A percentile compares a stretch with the other conserved stretches of the same genome.
Evolutionary conservation across 306 rosid species (phyloP).

Genomic region (Quercus aquifolioides): DNA sequence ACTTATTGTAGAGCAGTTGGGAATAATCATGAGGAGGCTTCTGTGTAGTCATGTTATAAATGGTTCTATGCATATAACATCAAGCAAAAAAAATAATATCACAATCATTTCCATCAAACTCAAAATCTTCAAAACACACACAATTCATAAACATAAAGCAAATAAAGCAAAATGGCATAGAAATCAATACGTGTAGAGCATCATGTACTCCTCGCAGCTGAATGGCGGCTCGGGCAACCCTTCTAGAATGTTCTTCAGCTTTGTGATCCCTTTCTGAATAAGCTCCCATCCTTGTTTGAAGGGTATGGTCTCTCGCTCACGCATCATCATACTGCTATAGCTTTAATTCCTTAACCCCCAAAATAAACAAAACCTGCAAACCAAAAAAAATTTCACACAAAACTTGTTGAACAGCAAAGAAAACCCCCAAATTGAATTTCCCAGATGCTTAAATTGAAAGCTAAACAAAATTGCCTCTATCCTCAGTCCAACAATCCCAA

Average conservation of each 20-base stretch:
- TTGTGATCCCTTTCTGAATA: slow-evolving; percentile 37
- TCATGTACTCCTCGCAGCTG: slow-evolving; percentile 36
- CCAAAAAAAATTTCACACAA: not conserved
- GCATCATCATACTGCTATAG: slow-evolving; percentile 26
- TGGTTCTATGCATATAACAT: slow-evolving; percentile 37
- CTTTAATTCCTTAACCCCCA: slow-evolving; percentile 7
- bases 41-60: slow-evolving; percentile 63
- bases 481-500: slow-evolving; percentile 13
- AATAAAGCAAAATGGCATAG: not conserved
- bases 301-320: slow-evolving; percentile 4
- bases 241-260: slow-evolving; percentile 49
- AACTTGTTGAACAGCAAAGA: not conserved
- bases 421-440: not conserved
- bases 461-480: not conserved
- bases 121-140: not conserved
- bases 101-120: slow-evolving; percentile 7
- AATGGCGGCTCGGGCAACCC: slow-evolving; percentile 24
- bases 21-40: slow-evolving; percentile 46
- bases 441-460: not conserved
- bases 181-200: slow-evolving; percentile 44
- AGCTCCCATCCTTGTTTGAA: slow-evolving; percentile 41
- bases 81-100: not conserved
- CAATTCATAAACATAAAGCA: too few relatives aligned
- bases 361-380: too few relatives aligned
- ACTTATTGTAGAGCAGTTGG: slow-evolving; percentile 55